Evolutionary conservation across 1,284 basidiomycete species (phyloP), one percentile per base, ranked within the genome.

Genomic region (Fomes fomentarius): DNA sequence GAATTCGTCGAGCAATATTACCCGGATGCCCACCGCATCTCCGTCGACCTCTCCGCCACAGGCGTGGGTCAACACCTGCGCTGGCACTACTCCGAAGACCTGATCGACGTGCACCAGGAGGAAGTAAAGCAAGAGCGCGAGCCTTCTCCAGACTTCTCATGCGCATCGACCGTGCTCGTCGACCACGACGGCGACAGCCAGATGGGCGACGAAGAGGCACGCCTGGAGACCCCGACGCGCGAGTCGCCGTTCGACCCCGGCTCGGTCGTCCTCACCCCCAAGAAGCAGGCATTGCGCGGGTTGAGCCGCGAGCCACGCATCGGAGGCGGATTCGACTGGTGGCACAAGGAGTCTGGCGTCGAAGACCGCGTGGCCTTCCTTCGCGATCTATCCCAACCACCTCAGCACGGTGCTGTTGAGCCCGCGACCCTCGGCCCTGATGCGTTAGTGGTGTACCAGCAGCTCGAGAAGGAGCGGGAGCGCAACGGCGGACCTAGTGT

Each of bases 181-280:
- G 56, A 55, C 33, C 38, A 28, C 17, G 56, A 61, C 24, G 53
- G 50, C 12, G 58, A 60, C 49, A 60, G 54, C 39, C 19, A 15
- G 38, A 58, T 58, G 57, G 46, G 50, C 31, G 52, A 58, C 43
- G 52, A 55, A 5, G 37, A 34, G 19, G 51, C 48, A 44, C 14
- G 38, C 49, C 3, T 40, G 21, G 24, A 61, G 56, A 15, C 59
- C 56, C 14, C 42, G 40, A 4, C 47, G 40, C 17, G 26, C 45
- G 4, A 17, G 28, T 3, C 28, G n/a, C n/a, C 47, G 12, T 57
- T 47, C 50, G 30, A 49, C 31, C 52, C 53, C 8, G 59, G 59
- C 10, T 57, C 59, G 4, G 59, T 57, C 41, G 17, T 55, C 12
- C 37, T 53, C 12, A 61, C 56, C 9, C 59, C 59, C 3, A 35